phyloP scores from a whole-genome alignment of 352 stramenopile species.

The Phytophthora boehmeriae region DNA sequence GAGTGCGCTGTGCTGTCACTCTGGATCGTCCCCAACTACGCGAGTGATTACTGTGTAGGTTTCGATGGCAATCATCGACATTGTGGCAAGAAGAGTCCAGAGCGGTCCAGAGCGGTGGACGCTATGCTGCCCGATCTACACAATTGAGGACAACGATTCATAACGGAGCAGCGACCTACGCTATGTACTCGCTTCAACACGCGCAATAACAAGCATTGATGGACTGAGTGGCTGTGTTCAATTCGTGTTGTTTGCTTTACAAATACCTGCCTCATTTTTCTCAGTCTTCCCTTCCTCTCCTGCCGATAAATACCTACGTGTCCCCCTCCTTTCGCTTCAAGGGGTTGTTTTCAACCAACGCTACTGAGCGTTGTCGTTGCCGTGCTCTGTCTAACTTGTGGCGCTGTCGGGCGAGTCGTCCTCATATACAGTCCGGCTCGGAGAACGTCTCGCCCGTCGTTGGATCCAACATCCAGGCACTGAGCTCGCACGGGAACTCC shows the following conservation, averaged over 20 bases:
- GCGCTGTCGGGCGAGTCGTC: neutral
- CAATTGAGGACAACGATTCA: constrained; percentile 6
- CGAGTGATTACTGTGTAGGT: neutral
- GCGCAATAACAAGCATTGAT: neutral
- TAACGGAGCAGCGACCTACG: constrained; percentile 3
- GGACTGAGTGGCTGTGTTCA: constrained; percentile 6
- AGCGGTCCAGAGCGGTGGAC: constrained; percentile 33
- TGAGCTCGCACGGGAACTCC: constrained; percentile 73
- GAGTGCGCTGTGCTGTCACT: neutral
- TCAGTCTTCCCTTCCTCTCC: constrained; percentile 15
- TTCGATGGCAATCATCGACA: constrained; percentile 30
- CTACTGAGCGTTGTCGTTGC: constrained; percentile 9
- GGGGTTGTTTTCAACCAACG: constrained; percentile 12
- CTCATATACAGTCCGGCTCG: constrained; percentile 49
- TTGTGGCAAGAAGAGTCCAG: constrained; percentile 40
- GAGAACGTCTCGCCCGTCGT: constrained; percentile 44
- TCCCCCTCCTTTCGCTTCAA: constrained; percentile 29
- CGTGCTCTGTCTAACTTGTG: constrained; percentile 32
- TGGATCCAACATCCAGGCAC: constrained; percentile 50
- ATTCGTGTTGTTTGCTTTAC: constrained; percentile 12
- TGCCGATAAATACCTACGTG: constrained; percentile 53
- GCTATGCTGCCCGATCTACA: constrained; percentile 15
- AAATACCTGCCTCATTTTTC: neutral
- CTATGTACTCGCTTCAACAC: neutral
- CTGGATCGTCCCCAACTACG: neutral